phyloP scores from a whole-genome alignment of 1,139 yeast genomes.

The Sugiyamaella castrensis region DNA sequence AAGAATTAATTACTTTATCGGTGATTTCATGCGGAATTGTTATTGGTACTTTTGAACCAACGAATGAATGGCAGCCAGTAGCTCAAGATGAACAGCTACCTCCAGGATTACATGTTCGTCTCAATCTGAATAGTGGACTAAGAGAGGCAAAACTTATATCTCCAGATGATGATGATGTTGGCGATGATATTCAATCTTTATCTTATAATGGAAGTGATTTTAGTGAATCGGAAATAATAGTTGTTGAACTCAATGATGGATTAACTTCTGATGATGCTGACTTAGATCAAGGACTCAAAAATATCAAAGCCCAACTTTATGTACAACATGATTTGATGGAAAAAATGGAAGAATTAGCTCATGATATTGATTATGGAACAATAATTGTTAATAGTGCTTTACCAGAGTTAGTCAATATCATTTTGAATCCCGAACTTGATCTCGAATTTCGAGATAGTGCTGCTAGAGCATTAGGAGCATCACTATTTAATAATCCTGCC shows the following conservation, averaged over 20 bases:
- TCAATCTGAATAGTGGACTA: slow-evolving; percentile 63
- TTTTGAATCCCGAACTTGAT: slow-evolving; percentile 20
- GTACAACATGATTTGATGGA: slow-evolving; percentile 35
- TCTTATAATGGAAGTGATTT: not conserved
- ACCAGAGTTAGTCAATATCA: slow-evolving; percentile 29
- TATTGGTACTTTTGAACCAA: slow-evolving; percentile 38
- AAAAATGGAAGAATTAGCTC: slow-evolving; percentile 55
- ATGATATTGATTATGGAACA: slow-evolving; percentile 63
- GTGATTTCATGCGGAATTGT: no score
- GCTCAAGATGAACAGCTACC: slow-evolving; percentile 71
- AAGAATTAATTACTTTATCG: no score
- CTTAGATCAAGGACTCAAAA: not conserved
- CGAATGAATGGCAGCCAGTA: slow-evolving; percentile 64
- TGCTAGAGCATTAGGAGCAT: slow-evolving; percentile 37
- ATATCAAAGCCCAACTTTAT: slow-evolving; percentile 1
- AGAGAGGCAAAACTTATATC: slow-evolving; percentile 55
- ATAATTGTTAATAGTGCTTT: slow-evolving; percentile 36
- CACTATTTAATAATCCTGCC: slow-evolving; percentile 66
- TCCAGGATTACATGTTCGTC: slow-evolving; percentile 69
- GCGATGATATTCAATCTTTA: not conserved
- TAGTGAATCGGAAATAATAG: not conserved
- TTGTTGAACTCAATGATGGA: not conserved
- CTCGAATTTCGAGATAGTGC: slow-evolving; percentile 31
- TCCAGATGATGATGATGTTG: slow-evolving; percentile 21
- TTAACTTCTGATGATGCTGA: not conserved